Conservation (phyloP, 1,284 basidiomycete genomes). For the Meira nashicola region DNA sequence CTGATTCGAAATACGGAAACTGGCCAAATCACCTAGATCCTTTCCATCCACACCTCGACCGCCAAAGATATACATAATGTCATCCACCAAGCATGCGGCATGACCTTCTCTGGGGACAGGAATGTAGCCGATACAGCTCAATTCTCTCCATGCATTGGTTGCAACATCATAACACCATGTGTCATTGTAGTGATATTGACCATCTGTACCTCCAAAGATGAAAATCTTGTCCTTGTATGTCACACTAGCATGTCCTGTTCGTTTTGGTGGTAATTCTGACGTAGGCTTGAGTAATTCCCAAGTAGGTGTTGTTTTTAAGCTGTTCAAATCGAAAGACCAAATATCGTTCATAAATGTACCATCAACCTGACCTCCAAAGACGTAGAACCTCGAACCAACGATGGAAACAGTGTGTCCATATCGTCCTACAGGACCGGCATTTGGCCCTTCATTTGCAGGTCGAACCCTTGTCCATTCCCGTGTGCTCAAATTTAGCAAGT, state of each 20-base stretch:
- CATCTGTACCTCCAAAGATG: constrained; percentile 96
- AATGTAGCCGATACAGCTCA: constrained; percentile 95
- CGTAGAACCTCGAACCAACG: constrained; percentile 82
- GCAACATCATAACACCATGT: constrained; percentile 91
- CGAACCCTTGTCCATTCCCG: constrained; percentile 88
- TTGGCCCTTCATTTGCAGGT: constrained; percentile 27
- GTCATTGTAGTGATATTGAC: constrained; percentile 97
- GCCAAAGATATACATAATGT: constrained; percentile 96
- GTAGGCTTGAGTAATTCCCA: constrained; percentile 71
- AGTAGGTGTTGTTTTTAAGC: constrained; percentile 47
- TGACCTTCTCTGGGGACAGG: constrained; percentile 95
- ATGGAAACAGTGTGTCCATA: constrained; percentile 96
- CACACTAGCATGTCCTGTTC: constrained; percentile 89
- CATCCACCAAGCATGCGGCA: constrained; percentile 90
- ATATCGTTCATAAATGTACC: constrained; percentile 81
- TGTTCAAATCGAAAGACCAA: constrained; percentile 84
- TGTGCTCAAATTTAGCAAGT: constrained; percentile 81
- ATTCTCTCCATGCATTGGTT: constrained; percentile 79
- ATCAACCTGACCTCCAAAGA: constrained; percentile 96
- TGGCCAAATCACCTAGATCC: constrained; percentile 87
- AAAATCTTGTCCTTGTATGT: constrained; percentile 74
- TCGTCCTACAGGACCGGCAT: constrained; percentile 70
- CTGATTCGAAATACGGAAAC: constrained; percentile 78
- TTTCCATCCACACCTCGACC: constrained; percentile 95
- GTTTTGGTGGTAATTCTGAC: constrained; percentile 69